phyloP scores from a whole-genome alignment of 2,329 filamentous ascomycete species.

The Aspergillus tubingensis region DNA sequence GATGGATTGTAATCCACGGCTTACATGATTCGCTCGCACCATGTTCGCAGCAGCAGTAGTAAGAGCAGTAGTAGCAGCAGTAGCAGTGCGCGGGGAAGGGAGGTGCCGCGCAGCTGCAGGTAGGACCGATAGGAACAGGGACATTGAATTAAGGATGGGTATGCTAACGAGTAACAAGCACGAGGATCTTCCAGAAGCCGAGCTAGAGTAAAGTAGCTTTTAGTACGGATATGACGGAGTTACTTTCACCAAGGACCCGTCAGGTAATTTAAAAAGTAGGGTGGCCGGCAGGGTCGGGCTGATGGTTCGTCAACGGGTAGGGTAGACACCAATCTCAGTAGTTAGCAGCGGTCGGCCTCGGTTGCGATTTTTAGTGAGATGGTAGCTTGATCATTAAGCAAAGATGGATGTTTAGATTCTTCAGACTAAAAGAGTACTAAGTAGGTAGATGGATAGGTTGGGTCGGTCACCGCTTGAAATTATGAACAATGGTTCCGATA shows the following conservation, averaged over 20 bases:
- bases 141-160: slow-evolving; percentile 20
- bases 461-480: not conserved
- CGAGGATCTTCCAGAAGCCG: slow-evolving; percentile 17
- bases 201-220: slow-evolving; percentile 14
- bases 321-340: not conserved
- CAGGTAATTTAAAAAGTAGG: slow-evolving; percentile 3
- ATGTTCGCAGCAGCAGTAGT: not conserved
- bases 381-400: too few species aligned
- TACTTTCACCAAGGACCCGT: not conserved
- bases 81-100: not conserved
- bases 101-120: not conserved
- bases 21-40: not conserved
- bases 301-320: not conserved
- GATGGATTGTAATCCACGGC: not conserved
- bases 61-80: too few species aligned
- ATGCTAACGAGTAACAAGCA: slow-evolving; percentile 19
- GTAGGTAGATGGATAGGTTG: too few species aligned
- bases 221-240: slow-evolving; percentile 1
- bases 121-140: slow-evolving; percentile 13
- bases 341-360: not conserved
- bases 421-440: too few species aligned
- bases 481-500: not conserved
- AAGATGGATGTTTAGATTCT: too few species aligned
- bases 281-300: not conserved
- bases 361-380: not conserved